Conservation (phyloP, 148 eudicot genomes). For the Rhododendron ferrugineum region DNA sequence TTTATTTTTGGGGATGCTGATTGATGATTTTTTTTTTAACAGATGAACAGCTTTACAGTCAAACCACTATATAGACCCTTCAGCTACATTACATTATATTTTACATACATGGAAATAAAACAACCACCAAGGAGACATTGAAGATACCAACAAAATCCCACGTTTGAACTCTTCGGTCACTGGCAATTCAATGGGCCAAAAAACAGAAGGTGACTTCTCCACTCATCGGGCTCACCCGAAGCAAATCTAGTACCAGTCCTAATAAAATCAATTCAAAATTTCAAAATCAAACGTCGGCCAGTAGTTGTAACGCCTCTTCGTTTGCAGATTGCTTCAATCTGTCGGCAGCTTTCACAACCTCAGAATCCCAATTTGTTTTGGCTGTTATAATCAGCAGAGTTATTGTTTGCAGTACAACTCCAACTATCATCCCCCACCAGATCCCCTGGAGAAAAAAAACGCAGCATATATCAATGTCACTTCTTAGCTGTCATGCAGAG, state of each 20-base stretch:
- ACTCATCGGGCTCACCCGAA: not conserved
- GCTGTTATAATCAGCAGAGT: conserved; percentile 41
- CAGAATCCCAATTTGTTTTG: conserved; percentile 47
- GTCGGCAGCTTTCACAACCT: conserved; percentile 49
- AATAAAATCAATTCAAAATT: not conserved
- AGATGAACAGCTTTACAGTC: too few relatives aligned
- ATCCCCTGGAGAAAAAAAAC: conserved; percentile 26
- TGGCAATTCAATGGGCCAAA: not conserved
- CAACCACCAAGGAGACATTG: not conserved
- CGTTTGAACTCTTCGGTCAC: not conserved
- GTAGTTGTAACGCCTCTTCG: conserved; percentile 32
- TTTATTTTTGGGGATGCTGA: too few relatives aligned
- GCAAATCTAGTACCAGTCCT: not conserved
- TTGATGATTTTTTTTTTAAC: too few relatives aligned
- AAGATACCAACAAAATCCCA: not conserved
- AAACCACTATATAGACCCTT: too few relatives aligned
- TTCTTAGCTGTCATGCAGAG: not conserved
- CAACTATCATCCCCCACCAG: conserved; percentile 67
- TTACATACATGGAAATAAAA: not conserved
- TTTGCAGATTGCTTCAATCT: conserved; percentile 37
- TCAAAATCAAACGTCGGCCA: conserved; percentile 10
- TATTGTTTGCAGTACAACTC: conserved; percentile 46
- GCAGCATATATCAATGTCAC: not conserved
- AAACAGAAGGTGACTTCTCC: not conserved
- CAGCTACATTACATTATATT: not conserved